Evolutionary conservation across 2,329 filamentous ascomycete species (phyloP).

Genomic region (Epichloe coenophiala): DNA sequence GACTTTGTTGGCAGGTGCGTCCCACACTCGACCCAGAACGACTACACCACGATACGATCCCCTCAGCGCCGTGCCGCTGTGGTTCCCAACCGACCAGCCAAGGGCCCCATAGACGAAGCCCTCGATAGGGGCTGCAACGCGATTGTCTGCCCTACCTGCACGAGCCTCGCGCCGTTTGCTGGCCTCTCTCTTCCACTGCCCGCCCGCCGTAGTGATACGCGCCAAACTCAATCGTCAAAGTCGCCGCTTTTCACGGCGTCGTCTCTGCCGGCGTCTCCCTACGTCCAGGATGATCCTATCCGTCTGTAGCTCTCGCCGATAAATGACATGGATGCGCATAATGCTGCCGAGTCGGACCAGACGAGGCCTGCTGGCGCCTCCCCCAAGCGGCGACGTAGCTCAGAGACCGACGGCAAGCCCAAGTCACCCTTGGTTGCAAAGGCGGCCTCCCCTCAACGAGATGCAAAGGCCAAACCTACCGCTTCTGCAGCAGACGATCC

Average conservation of each 20-base stretch:
- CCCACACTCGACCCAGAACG: background rate
- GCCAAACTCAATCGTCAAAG: background rate
- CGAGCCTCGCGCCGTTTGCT: background rate
- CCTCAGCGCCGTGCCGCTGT: background rate
- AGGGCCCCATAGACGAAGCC: background rate
- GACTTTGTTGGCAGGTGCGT: background rate
- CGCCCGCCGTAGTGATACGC: background rate
- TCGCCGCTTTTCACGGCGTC: conserved; percentile 5
- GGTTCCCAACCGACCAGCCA: background rate
- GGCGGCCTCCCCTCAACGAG: conserved; percentile 7
- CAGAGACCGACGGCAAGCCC: conserved; percentile 11
- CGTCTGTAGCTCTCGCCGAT: conserved; percentile 36
- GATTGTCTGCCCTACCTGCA: conserved; percentile 7
- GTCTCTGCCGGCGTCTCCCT: conserved; percentile 8
- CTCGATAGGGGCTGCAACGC: conserved; percentile 4
- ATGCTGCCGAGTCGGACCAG: conserved; percentile 49
- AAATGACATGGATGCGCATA: conserved; percentile 58
- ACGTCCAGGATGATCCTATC: conserved; percentile 45
- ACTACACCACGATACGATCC: background rate
- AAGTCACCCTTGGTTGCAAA: conserved; percentile 6
- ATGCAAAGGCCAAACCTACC: conserved; percentile 4
- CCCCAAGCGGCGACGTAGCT: conserved; percentile 28
- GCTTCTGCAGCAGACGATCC: background rate
- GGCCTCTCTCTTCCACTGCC: background rate
- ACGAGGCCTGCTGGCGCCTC: conserved; percentile 44